A percentile compares a stretch with the other conserved stretches of the same genome.
Evolutionary conservation across 805 yeast species (phyloP).

Genomic region (Suhomyces faveliae): DNA sequence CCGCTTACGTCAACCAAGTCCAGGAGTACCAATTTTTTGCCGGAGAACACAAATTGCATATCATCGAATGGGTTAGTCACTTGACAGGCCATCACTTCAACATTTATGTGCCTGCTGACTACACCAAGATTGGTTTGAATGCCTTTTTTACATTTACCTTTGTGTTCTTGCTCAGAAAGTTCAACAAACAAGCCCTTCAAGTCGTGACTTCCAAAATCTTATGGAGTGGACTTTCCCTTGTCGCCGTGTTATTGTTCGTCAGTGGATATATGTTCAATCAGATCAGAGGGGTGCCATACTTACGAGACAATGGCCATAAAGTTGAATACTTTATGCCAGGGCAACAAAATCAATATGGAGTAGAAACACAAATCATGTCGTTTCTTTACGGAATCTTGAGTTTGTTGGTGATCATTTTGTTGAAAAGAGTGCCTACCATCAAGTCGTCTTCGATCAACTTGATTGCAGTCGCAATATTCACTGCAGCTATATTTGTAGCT

Average conservation of each 20-base stretch:
- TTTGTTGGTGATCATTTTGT: constrained; percentile 54
- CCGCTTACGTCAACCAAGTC: constrained; percentile 25
- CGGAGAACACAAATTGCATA: constrained; percentile 42
- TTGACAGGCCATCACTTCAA: constrained; percentile 35
- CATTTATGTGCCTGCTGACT: constrained; percentile 44
- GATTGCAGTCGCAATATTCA: constrained; percentile 45
- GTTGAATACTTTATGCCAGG: constrained; percentile 48
- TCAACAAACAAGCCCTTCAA: constrained; percentile 29
- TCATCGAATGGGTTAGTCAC: constrained; percentile 32
- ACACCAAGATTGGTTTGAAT: constrained; percentile 34
- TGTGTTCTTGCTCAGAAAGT: constrained; percentile 25
- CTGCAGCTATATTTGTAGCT: constrained; percentile 48
- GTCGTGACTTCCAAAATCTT: constrained; percentile 52
- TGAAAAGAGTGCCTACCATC: constrained; percentile 54
- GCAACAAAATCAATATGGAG: constrained; percentile 75
- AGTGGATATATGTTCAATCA: constrained; percentile 93
- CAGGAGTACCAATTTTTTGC: constrained; percentile 47
- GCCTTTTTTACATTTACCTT: constrained; percentile 35
- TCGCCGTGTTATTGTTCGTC: constrained; percentile 65
- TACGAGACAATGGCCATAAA: constrained; percentile 43
- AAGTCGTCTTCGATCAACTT: constrained; percentile 47
- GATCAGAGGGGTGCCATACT: constrained; percentile 72
- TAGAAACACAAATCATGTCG: constrained; percentile 85
- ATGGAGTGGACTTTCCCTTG: constrained; percentile 73
- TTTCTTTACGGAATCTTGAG: constrained; percentile 70